These are phyloP conservation scores for Capsicum pubescens DNA, from an alignment of 257 asterid genomes.

Conservation along the genomic window DNA sequence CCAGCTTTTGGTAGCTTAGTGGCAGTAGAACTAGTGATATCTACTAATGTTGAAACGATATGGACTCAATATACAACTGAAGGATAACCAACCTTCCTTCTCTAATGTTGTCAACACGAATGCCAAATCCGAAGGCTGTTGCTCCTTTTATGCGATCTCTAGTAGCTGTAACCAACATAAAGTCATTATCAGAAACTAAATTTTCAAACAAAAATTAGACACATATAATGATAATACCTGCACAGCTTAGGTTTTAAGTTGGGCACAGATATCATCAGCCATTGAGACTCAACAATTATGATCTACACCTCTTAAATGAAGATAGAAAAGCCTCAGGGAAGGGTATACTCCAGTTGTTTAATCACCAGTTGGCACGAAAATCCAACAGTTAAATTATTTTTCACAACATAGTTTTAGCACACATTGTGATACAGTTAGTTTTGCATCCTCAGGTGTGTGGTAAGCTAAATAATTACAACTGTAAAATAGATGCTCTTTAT, in stretches of 20 bases:
- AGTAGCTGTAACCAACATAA: slow-evolving; percentile 56
- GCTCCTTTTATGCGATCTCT: slow-evolving; percentile 73
- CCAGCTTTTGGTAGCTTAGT: slow-evolving; percentile 1
- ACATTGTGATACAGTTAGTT: not conserved
- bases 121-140: slow-evolving; percentile 74
- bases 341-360: slow-evolving; percentile 1
- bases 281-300: not conserved
- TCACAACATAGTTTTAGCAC: not conserved
- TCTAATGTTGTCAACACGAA: slow-evolving; percentile 75
- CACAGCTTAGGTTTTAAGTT: not conserved
- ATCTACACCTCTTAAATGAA: not conserved
- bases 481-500: not conserved
- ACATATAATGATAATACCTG: not conserved
- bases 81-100: slow-evolving; percentile 75
- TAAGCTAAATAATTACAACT: not conserved
- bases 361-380: not conserved
- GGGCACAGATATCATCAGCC: not conserved
- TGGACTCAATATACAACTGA: not conserved
- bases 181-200: slow-evolving; percentile 15
- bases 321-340: not conserved
- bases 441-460: not conserved
- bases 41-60: not conserved
- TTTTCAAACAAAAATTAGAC: not conserved
- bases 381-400: not conserved
- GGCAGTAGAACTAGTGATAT: slow-evolving; percentile 11